phyloP scores from a whole-genome alignment of 768 basidiomycete genomes.

The Rhizopogon salebrosus region DNA sequence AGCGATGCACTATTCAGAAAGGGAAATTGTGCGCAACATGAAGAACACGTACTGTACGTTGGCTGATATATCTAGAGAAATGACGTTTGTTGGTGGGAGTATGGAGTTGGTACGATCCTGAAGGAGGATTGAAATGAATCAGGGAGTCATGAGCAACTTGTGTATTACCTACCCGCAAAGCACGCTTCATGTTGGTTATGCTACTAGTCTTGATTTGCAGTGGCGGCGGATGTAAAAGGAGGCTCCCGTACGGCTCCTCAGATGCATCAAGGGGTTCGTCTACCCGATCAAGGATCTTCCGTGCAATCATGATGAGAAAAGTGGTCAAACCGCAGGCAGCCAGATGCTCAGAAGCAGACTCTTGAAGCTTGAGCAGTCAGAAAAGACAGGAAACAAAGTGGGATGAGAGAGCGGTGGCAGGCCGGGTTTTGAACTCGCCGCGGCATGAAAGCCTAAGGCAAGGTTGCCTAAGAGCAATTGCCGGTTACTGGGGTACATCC shows the following conservation, averaged over 20 bases:
- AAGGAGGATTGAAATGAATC: slow-evolving; percentile 1
- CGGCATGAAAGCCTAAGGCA: neutral
- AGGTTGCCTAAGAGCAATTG: neutral
- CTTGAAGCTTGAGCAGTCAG: slow-evolving; percentile 5
- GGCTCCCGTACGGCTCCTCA: neutral
- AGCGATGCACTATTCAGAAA: neutral
- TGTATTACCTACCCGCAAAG: slow-evolving; percentile 9
- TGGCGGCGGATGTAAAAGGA: slow-evolving; percentile 7
- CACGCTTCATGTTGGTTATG: slow-evolving; percentile 1
- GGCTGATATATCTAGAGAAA: slow-evolving; percentile 3
- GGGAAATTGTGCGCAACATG: slow-evolving; percentile 9
- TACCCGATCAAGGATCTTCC: slow-evolving; percentile 18
- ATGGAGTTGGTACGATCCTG: slow-evolving; percentile 19
- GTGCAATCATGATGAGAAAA: slow-evolving; percentile 22
- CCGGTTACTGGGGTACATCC: too few species aligned
- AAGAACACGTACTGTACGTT: slow-evolving; percentile 16
- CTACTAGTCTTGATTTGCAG: slow-evolving; percentile 13
- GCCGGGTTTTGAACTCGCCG: slow-evolving; percentile 3
- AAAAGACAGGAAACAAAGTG: slow-evolving; percentile 16
- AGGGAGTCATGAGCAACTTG: neutral
- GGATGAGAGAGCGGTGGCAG: neutral
- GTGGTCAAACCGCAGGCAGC: slow-evolving; percentile 4
- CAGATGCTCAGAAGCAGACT: slow-evolving; percentile 1
- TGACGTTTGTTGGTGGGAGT: slow-evolving; percentile 1
- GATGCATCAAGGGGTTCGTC: slow-evolving; percentile 17